Evolutionary conservation across 495 filamentous ascomycete species (phyloP).

Genomic region (Penicillium ucsense): DNA sequence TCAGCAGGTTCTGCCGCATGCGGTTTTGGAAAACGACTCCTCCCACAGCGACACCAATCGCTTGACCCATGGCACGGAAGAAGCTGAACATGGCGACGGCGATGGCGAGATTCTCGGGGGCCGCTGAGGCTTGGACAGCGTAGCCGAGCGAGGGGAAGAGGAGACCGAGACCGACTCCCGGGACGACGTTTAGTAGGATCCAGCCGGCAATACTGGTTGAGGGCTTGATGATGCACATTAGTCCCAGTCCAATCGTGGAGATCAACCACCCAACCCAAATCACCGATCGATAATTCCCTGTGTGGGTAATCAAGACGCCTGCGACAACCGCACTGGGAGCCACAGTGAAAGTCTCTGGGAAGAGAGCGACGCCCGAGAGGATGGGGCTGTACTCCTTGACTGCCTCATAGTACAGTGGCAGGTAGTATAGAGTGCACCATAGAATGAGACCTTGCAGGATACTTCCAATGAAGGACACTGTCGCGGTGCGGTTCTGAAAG

Average conservation of each 20-base stretch:
- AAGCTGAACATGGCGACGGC: slow-evolving; percentile 48
- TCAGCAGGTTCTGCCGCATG: slow-evolving; percentile 37
- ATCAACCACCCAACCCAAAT: slow-evolving; percentile 45
- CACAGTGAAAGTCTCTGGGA: slow-evolving; percentile 44
- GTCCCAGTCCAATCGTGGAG: slow-evolving; percentile 36
- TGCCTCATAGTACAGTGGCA: slow-evolving; percentile 43
- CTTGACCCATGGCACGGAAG: slow-evolving; percentile 45
- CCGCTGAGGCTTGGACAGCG: slow-evolving; percentile 39
- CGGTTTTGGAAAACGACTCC: slow-evolving; percentile 53
- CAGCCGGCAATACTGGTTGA: slow-evolving; percentile 33
- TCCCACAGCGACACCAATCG: slow-evolving; percentile 46
- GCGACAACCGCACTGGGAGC: slow-evolving; percentile 38
- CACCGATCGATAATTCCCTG: slow-evolving; percentile 40
- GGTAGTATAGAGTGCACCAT: slow-evolving; percentile 37
- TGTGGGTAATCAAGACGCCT: slow-evolving; percentile 33
- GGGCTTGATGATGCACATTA: slow-evolving; percentile 35
- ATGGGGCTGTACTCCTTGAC: slow-evolving; percentile 41
- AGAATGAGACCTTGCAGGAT: slow-evolving; percentile 43
- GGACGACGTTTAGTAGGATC: slow-evolving; percentile 39
- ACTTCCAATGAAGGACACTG: slow-evolving; percentile 31
- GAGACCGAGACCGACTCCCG: slow-evolving; percentile 40
- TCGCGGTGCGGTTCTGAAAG: slow-evolving; percentile 40
- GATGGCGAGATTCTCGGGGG: slow-evolving; percentile 31
- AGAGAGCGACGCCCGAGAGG: slow-evolving; percentile 35
- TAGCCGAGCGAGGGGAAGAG: slow-evolving; percentile 40